phyloP scores from a whole-genome alignment of 108 stramenopile species.

The Nitzschia palea region DNA sequence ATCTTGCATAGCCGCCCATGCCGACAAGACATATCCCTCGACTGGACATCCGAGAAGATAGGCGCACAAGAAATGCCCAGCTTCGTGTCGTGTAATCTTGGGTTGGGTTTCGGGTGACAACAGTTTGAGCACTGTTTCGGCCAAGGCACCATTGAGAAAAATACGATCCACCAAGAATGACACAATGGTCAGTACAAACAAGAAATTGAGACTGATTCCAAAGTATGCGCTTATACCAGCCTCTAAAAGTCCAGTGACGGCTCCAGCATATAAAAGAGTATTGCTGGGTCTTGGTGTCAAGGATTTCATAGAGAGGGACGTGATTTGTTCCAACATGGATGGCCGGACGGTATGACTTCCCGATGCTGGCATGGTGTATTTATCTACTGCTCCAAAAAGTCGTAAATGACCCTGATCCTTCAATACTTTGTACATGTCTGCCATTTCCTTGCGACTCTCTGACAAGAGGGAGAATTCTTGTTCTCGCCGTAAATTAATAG shows the following conservation, averaged over 20 bases:
- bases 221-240: conserved; percentile 41
- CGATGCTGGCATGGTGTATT: conserved; percentile 49
- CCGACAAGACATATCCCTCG: conserved; percentile 81
- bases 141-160: conserved; percentile 74
- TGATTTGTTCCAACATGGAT: conserved; percentile 64
- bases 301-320: conserved; percentile 64
- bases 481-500: conserved; percentile 21
- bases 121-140: conserved; percentile 62
- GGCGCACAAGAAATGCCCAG: conserved; percentile 91
- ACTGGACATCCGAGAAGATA: conserved; percentile 94
- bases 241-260: conserved; percentile 56
- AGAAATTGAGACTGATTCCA: conserved; percentile 61
- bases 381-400: conserved; percentile 59
- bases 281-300: conserved; percentile 82
- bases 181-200: conserved; percentile 61
- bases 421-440: conserved; percentile 64
- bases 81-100: conserved; percentile 87
- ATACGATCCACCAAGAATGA: conserved; percentile 59
- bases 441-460: conserved; percentile 70
- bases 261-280: conserved; percentile 65
- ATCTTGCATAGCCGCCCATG: conserved; percentile 83
- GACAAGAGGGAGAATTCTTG: conserved; percentile 54
- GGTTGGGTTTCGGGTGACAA: conserved; percentile 61
- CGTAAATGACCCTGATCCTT: conserved; percentile 48
- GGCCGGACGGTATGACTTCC: conserved; percentile 75